A percentile compares a stretch with the other conserved stretches of the same genome.
Evolutionary conservation across 129 eudicot species (phyloP).

Genomic region (Chrysanthemum seticuspe): DNA sequence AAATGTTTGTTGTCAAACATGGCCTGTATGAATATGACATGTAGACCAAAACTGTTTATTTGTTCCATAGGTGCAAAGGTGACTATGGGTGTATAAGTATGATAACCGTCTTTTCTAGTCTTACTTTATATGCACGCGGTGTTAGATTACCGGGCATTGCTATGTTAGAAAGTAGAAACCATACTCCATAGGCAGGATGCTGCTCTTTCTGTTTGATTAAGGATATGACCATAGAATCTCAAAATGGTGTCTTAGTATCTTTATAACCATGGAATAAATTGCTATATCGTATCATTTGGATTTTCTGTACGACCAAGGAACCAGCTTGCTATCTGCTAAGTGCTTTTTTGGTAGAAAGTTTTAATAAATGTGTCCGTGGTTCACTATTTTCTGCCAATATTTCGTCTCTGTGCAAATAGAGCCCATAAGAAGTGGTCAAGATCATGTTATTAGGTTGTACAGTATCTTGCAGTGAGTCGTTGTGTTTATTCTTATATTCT

Average conservation of each 20-base stretch:
- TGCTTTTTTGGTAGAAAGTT: neutral
- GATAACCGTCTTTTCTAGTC: too few species aligned
- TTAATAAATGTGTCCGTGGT: neutral
- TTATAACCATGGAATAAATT: neutral
- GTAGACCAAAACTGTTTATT: too few species aligned
- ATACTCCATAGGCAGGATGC: neutral
- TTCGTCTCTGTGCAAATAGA: neutral
- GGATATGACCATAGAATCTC: neutral
- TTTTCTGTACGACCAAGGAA: too few species aligned
- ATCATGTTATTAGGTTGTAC: neutral
- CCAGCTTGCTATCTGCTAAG: neutral
- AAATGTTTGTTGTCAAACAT: too few species aligned
- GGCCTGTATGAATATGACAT: too few species aligned
- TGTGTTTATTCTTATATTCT: neutral
- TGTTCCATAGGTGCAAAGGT: too few species aligned
- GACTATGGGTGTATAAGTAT: too few species aligned
- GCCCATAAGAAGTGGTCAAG: neutral
- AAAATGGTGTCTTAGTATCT: neutral
- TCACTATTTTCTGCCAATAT: neutral
- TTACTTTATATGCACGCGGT: neutral
- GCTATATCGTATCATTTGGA: too few species aligned
- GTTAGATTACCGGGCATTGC: neutral
- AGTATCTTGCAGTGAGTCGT: neutral
- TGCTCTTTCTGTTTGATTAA: neutral
- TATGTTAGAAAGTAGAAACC: neutral